Percentiles rank a stretch among this genome's conserved stretches.
Conservation (phyloP, 1,139 yeast genomes). For the Suhomyces bokatorum region DNA sequence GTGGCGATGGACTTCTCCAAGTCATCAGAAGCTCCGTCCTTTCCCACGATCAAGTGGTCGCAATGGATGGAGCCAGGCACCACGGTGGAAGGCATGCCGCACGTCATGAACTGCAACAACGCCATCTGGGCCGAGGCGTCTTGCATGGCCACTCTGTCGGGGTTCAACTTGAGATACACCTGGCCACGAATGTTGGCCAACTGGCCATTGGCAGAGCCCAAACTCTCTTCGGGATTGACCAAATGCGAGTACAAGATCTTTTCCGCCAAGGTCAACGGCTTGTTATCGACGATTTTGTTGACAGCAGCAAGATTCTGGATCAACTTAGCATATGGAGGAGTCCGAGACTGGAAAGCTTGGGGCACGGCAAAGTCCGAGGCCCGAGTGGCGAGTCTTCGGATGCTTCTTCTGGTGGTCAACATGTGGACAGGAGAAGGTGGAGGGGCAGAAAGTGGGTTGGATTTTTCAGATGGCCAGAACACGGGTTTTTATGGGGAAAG, state of each 20-base stretch:
- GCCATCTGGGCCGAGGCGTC: conserved; percentile 99
- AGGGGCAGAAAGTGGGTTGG: not conserved
- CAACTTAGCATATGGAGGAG: conserved; percentile 86
- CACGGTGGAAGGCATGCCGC: conserved; percentile 81
- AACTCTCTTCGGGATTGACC: conserved; percentile 78
- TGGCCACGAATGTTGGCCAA: conserved; percentile 71
- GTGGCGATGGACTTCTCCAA: conserved; percentile 72
- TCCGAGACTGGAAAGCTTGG: conserved; percentile 59
- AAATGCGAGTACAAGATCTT: conserved; percentile 91
- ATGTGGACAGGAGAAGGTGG: conserved; percentile 2
- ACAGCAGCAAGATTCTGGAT: conserved; percentile 63
- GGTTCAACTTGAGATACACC: conserved; percentile 83
- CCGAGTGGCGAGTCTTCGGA: conserved; percentile 37
- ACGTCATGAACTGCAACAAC: conserved; percentile 91
- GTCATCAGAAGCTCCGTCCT: conserved; percentile 84
- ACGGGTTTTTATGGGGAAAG: conserved; percentile 1
- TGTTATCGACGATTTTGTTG: conserved; percentile 59
- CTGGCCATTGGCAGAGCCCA: conserved; percentile 48
- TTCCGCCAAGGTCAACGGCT: conserved; percentile 89
- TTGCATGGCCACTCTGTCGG: conserved; percentile 99
- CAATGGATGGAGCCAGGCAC: conserved; percentile 97
- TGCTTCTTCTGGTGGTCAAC: conserved; percentile 12
- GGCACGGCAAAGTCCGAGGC: conserved; percentile 46
- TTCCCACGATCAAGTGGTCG: conserved; percentile 95
- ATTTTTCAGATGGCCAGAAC: not conserved